Conservation (phyloP, 371 early-diverging fungal genomes). For the Choanephora cucurbitarum region DNA sequence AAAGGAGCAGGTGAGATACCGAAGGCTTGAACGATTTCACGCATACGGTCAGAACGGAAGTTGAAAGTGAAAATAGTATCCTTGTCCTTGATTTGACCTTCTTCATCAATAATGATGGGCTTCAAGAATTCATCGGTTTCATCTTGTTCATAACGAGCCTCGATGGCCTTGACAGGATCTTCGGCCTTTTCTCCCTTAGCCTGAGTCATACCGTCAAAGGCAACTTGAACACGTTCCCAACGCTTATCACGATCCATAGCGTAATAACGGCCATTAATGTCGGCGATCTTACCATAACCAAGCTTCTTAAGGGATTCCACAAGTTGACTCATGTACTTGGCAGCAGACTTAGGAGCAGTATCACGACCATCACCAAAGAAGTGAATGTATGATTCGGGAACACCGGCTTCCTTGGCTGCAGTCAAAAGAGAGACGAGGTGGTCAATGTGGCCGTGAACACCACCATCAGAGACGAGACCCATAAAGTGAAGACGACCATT, state of each 20-base stretch:
- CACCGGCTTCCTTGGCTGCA: conserved; percentile 81
- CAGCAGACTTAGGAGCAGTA: conserved; percentile 90
- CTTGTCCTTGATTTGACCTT: conserved; percentile 76
- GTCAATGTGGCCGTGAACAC: conserved; percentile 98
- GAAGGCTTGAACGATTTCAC: conserved; percentile 91
- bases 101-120: conserved; percentile 87
- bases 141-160: conserved; percentile 80
- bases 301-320: conserved; percentile 63
- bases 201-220: conserved; percentile 87
- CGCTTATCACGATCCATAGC: conserved; percentile 99
- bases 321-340: conserved; percentile 74
- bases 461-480: conserved; percentile 99
- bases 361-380: conserved; percentile 99
- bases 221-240: conserved; percentile 96
- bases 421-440: conserved; percentile 88
- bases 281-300: conserved; percentile 88
- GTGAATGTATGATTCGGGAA: conserved; percentile 94
- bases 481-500: conserved; percentile 94
- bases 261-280: conserved; percentile 98
- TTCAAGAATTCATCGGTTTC: conserved; percentile 99
- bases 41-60: conserved; percentile 99
- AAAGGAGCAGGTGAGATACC: conserved; percentile 91
- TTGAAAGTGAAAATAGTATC: conserved; percentile 94
- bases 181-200: conserved; percentile 79
- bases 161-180: conserved; percentile 75